A percentile compares a stretch with the other conserved stretches of the same genome.
phyloP scores from a whole-genome alignment of 2,329 filamentous ascomycete genomes.

The Aspergillus puulaauensis region DNA sequence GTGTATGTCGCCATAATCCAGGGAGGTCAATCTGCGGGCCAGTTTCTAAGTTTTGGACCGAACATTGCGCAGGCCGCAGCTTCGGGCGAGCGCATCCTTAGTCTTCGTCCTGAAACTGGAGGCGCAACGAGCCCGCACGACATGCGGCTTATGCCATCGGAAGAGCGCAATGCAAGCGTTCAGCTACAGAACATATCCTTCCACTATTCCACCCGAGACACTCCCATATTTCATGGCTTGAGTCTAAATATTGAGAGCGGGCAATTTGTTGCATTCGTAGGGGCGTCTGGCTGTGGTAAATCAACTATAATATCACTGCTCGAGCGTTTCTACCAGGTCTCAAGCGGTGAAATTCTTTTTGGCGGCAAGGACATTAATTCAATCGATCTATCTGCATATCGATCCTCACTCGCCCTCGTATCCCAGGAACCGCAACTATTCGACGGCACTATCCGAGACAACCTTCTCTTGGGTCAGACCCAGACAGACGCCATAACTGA shows the following conservation, averaged over 20 bases:
- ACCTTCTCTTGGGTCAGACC: conserved; percentile 45
- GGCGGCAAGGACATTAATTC: conserved; percentile 50
- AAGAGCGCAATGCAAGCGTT: conserved; percentile 15
- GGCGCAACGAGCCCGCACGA: conserved; percentile 28
- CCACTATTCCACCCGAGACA: conserved; percentile 43
- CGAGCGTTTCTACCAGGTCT: conserved; percentile 56
- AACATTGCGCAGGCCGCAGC: conserved; percentile 17
- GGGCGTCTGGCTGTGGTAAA: conserved; percentile 66
- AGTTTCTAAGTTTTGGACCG: conserved; percentile 54
- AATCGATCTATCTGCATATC: conserved; percentile 37
- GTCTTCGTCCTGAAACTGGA: not conserved
- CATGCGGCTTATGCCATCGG: not conserved
- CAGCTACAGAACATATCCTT: conserved; percentile 36
- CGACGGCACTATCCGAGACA: conserved; percentile 50
- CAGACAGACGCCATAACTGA: conserved; percentile 40
- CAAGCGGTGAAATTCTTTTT: conserved; percentile 52
- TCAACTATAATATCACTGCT: conserved; percentile 61
- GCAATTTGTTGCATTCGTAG: conserved; percentile 58
- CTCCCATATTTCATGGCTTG: conserved; percentile 58
- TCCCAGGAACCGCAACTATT: conserved; percentile 51
- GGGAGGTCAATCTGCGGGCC: conserved; percentile 65
- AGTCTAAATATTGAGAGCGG: conserved; percentile 52
- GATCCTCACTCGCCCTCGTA: conserved; percentile 48
- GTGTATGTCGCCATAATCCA: conserved; percentile 67
- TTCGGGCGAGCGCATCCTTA: conserved; percentile 39